Conservation (phyloP, 192 early-diverging fungal species). For the Fimicolochytrium jonesii region DNA sequence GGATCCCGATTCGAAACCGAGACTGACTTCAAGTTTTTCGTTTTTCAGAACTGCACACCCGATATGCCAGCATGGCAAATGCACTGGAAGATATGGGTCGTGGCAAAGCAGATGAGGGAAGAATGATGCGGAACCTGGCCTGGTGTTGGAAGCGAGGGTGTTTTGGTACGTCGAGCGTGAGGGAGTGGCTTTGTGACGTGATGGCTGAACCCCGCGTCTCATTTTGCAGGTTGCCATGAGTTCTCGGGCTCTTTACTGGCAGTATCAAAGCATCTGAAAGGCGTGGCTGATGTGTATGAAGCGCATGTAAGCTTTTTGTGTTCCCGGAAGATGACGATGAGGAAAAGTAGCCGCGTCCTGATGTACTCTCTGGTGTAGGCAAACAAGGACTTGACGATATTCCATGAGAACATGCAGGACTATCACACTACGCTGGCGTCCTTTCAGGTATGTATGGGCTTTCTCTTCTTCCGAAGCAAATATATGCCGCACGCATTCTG, state of each 20-base stretch:
- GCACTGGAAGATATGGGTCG: constrained; percentile 18
- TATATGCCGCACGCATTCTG: too few species aligned
- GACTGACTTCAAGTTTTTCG: too few species aligned
- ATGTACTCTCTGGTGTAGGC: too few species aligned
- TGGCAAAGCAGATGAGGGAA: constrained; percentile 5
- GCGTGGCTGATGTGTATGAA: constrained; percentile 12
- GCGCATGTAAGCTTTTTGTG: constrained; percentile 15
- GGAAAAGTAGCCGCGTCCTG: too few species aligned
- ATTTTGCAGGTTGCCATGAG: constrained; percentile 16
- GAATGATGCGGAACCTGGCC: constrained; percentile 4
- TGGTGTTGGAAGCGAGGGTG: constrained; percentile 27
- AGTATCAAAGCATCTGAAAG: constrained; percentile 20
- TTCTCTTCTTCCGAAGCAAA: too few species aligned
- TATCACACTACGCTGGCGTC: constrained; percentile 1
- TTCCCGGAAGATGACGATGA: too few species aligned
- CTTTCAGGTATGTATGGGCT: constrained; percentile 2
- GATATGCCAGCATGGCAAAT: background rate
- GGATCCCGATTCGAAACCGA: too few species aligned
- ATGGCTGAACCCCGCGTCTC: too few species aligned
- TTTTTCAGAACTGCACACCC: background rate
- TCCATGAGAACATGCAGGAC: constrained; percentile 10
- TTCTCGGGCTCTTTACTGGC: constrained; percentile 18
- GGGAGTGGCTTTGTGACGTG: background rate
- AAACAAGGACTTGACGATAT: constrained; percentile 5
- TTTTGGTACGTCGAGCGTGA: constrained; percentile 3